A percentile compares a stretch with the other conserved stretches of the same genome.
These are phyloP conservation scores for Cladosporium sp. DNA, from an alignment of 2,329 filamentous ascomycete genomes.

Conservation along the genomic window DNA sequence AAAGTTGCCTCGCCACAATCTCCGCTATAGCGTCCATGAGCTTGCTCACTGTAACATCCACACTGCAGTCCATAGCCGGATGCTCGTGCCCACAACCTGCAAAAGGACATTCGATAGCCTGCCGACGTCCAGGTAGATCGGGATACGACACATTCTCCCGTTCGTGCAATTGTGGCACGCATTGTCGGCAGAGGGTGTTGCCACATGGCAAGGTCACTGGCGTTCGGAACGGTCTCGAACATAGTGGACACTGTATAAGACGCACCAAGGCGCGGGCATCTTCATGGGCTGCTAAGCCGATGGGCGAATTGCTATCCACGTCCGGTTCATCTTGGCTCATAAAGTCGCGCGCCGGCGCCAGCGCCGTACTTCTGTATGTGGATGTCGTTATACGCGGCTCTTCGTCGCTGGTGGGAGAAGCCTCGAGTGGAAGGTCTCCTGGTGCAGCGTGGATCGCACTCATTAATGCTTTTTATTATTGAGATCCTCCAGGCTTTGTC, in stretches of 20 bases:
- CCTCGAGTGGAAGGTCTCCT: conserved; percentile 13
- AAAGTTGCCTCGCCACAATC: conserved; percentile 49
- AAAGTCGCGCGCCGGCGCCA: conserved; percentile 33
- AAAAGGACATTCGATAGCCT: conserved; percentile 75
- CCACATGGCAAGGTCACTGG: conserved; percentile 82
- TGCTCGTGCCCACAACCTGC: conserved; percentile 67
- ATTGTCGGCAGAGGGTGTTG: conserved; percentile 71
- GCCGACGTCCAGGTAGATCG: conserved; percentile 62
- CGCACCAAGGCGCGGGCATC: conserved; percentile 67
- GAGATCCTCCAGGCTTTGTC: not conserved
- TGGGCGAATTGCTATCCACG: conserved; percentile 36
- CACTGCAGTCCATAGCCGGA: conserved; percentile 70
- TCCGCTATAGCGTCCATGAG: conserved; percentile 61
- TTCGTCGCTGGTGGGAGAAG: not conserved
- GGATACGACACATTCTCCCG: conserved; percentile 77
- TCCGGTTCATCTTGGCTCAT: conserved; percentile 44
- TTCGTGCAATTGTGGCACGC: conserved; percentile 66
- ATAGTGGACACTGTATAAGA: conserved; percentile 74
- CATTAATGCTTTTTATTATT: conserved; percentile 13
- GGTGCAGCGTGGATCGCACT: conserved; percentile 10
- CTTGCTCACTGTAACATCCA: conserved; percentile 75
- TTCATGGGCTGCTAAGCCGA: conserved; percentile 50
- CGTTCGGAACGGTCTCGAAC: conserved; percentile 65
- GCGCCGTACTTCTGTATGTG: conserved; percentile 7
- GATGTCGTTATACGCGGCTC: not conserved